Evolutionary conservation across 2,329 filamentous ascomycete species (phyloP), one percentile per base, ranked within the genome.

Genomic region (Diaporthe vexans): DNA sequence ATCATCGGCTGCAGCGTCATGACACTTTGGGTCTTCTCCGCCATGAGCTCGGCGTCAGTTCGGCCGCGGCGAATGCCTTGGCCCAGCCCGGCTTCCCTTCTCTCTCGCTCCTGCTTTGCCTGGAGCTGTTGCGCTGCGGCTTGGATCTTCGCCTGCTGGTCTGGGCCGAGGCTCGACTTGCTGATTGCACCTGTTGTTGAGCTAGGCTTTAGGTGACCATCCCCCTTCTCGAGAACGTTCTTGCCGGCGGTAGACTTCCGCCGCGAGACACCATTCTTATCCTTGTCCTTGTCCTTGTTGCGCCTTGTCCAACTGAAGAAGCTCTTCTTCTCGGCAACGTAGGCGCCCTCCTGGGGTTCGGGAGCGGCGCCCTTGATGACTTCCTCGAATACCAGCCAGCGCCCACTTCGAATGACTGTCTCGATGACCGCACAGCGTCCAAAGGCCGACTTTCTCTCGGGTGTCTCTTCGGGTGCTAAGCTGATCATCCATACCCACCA

Each of bases 401-500:
- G 93, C 29, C 95, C 94, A 71, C 91, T 91, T 56, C 89, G 87
- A 75, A 98, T 97, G 19, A 90, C 88, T 0, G 97, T 98, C 83
- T 99, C 97, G 59, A 98, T 90, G 52, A 99, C 89, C 26, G 97
- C 95, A 80, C 97, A 99, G 76, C 97, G 91, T 51, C 97, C 97
- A 82, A 99, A 99, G 0, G 95, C 95, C 8, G 95, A 93, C 82
- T 99, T 99, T 75, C 97, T 91, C 61, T 93, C 89, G 0, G 91
- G 84, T 0, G 95, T 94, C 84, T 99, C 97, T 80, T 99, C 97
- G 0, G 75, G 94, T 1, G 96, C 95, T 79, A 99, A 86, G 87
- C 96, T 98, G 78, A 92, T 97, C 89, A 99, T 98, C 97, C 97
- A 99, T 5, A 98, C 97, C 96, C 97, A 98, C 97, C 97, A 99